Percentiles rank a stretch among this genome's conserved stretches.
Conservation (phyloP, 2,329 filamentous ascomycete species). For the Aspergillus arachidicola region DNA sequence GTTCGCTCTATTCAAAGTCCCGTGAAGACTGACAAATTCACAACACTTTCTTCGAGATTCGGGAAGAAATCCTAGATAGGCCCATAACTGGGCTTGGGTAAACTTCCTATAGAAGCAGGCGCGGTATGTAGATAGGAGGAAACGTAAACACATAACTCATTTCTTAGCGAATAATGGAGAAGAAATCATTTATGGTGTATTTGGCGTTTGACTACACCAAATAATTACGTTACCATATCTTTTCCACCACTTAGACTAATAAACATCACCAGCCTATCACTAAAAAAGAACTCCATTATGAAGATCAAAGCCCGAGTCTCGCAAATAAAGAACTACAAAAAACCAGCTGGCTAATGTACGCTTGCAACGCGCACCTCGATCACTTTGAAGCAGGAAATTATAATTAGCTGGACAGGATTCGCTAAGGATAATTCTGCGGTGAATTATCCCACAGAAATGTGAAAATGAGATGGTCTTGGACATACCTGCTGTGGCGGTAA, state of each 20-base stretch:
- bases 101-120: constrained; percentile 1
- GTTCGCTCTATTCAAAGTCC: constrained; percentile 64
- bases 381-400: neutral
- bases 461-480: neutral
- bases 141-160: neutral
- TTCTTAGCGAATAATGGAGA: neutral
- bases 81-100: neutral
- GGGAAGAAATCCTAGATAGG: constrained; percentile 56
- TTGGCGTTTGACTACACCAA: neutral
- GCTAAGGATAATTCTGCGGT: neutral
- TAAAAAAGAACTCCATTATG: neutral
- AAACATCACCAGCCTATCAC: neutral
- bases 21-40: constrained; percentile 64
- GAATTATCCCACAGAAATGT: neutral
- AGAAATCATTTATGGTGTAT: neutral
- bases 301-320: neutral
- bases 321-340: neutral
- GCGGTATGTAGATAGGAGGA: neutral
- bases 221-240: neutral
- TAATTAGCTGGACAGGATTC: neutral
- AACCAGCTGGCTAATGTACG: neutral
- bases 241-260: neutral
- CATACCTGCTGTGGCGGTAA: constrained; percentile 83
- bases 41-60: constrained; percentile 74
- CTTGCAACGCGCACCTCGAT: neutral